These are phyloP conservation scores for Solanum clarkiae DNA, from an alignment of 257 asterid genomes.

Conservation along the genomic window DNA sequence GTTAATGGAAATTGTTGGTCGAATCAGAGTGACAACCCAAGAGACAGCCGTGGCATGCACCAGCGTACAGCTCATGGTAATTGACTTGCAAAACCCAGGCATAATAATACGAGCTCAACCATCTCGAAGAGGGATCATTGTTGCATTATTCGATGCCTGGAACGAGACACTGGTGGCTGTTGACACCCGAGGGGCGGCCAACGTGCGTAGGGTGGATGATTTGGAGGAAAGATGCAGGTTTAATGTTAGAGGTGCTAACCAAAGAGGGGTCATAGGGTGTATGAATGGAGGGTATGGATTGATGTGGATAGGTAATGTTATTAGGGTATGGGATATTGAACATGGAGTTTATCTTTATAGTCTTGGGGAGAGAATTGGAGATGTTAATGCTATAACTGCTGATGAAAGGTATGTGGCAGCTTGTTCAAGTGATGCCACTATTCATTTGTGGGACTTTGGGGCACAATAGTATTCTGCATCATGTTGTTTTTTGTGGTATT, in stretches of 20 bases:
- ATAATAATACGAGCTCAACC: constrained; percentile 33
- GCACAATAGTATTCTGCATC: constrained; percentile 13
- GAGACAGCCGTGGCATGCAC: constrained; percentile 71
- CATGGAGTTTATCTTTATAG: constrained; percentile 46
- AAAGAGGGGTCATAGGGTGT: constrained; percentile 45
- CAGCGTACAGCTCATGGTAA: constrained; percentile 30
- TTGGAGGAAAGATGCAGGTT: constrained; percentile 47
- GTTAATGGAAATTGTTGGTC: constrained; percentile 42
- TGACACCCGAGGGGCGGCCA: constrained; percentile 37
- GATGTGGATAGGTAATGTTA: constrained; percentile 24
- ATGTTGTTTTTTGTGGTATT: neutral
- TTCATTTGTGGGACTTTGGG: constrained; percentile 87
- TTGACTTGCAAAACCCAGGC: constrained; percentile 51
- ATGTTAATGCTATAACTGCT: constrained; percentile 32
- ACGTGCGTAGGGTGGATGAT: constrained; percentile 24
- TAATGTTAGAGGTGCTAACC: constrained; percentile 29
- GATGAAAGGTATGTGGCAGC: constrained; percentile 61
- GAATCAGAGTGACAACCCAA: constrained; percentile 44
- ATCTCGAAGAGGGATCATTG: constrained; percentile 23
- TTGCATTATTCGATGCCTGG: constrained; percentile 46
- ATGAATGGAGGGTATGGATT: constrained; percentile 62
- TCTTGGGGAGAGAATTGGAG: constrained; percentile 53
- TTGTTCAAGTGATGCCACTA: constrained; percentile 37
- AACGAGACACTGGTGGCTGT: constrained; percentile 21
- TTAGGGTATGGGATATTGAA: constrained; percentile 76